phyloP scores from a whole-genome alignment of 2,329 filamentous ascomycete genomes.

The Talaromyces piceae region DNA sequence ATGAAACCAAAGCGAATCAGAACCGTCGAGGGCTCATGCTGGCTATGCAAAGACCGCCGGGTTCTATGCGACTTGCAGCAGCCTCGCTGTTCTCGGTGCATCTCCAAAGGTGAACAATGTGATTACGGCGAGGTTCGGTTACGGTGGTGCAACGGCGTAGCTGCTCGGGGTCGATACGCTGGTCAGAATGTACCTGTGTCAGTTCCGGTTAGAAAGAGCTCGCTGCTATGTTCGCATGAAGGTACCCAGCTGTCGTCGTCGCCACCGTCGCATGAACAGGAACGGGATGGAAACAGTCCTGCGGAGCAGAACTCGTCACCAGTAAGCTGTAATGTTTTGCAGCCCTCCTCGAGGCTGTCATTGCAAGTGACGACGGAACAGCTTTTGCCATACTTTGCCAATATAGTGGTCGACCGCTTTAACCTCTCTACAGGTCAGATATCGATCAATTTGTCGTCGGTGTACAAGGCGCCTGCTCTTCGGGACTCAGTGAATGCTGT shows the following conservation, averaged over 20 bases:
- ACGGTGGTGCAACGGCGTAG: slow-evolving; percentile 35
- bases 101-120: slow-evolving; percentile 17
- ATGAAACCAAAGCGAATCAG: slow-evolving; percentile 19
- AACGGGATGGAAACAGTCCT: background rate
- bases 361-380: slow-evolving; percentile 7
- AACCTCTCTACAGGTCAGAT: slow-evolving; percentile 10
- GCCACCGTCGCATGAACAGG: background rate
- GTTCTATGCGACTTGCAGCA: slow-evolving; percentile 38
- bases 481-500: slow-evolving; percentile 13
- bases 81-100: slow-evolving; percentile 33
- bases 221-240: background rate
- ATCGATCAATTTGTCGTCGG: slow-evolving; percentile 10
- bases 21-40: slow-evolving; percentile 37
- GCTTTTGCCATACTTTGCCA: slow-evolving; percentile 13
- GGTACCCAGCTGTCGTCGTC: background rate
- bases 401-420: slow-evolving; percentile 12
- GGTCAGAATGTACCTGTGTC: slow-evolving; percentile 10
- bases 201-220: background rate
- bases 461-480: slow-evolving; percentile 11
- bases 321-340: background rate
- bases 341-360: background rate
- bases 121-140: slow-evolving; percentile 35
- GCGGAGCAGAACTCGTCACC: background rate
- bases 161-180: slow-evolving; percentile 14
- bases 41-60: slow-evolving; percentile 39